Evolutionary conservation across 176 grass and related monocot genomes (phyloP).

Genomic region (Oryza punctata): DNA sequence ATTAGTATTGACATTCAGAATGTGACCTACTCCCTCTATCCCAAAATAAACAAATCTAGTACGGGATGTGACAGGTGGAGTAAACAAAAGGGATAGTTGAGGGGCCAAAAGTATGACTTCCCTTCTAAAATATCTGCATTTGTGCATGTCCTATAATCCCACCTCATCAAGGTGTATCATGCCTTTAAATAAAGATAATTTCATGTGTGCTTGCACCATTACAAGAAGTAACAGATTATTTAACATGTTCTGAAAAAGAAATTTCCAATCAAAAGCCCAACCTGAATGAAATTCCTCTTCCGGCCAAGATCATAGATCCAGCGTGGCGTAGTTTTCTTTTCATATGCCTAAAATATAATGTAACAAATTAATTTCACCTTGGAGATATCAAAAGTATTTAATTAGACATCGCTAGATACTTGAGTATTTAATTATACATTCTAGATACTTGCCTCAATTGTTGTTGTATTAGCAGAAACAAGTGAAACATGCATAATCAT

Average conservation of each 20-base stretch:
- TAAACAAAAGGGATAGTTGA: too few relatives aligned
- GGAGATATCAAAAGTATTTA: neutral
- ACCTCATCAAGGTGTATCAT: neutral
- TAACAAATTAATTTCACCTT: neutral
- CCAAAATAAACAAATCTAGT: too few relatives aligned
- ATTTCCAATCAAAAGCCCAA: conserved; percentile 30
- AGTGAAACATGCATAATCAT: conserved; percentile 95
- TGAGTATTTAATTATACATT: neutral
- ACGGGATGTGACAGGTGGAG: too few relatives aligned
- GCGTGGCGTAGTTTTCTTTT: conserved; percentile 86
- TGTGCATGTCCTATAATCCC: too few relatives aligned
- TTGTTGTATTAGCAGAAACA: conserved; percentile 85
- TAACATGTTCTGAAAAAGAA: neutral
- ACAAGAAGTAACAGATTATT: neutral
- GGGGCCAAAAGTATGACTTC: too few relatives aligned
- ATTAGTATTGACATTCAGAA: too few relatives aligned
- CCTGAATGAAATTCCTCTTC: conserved; percentile 95
- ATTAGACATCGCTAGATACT: too few relatives aligned
- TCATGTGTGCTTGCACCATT: neutral
- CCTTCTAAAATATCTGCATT: too few relatives aligned
- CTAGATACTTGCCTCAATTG: conserved; percentile 71
- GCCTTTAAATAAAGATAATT: neutral
- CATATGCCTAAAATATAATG: conserved; percentile 65
- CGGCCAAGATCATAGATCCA: conserved; percentile 94
- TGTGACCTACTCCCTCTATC: too few relatives aligned